Evolutionary conservation across 768 basidiomycete species (phyloP).

Genomic region (Sporobolomyces pararoseus): DNA sequence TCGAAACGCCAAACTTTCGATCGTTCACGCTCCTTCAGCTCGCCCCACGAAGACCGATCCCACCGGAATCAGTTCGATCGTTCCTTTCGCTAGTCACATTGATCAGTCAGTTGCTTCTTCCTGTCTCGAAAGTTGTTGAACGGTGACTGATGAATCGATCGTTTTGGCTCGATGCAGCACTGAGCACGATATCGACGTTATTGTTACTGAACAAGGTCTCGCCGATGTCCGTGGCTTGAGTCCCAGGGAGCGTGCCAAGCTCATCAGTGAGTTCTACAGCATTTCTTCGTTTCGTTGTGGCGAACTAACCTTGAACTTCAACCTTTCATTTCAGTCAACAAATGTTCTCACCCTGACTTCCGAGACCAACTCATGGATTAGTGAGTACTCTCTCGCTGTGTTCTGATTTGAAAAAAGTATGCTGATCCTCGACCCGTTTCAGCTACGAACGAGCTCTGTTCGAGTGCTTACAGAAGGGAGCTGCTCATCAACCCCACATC

Average conservation of each 20-base stretch:
- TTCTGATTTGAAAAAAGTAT: no score
- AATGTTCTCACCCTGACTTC: constrained; percentile 47
- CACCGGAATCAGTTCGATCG: constrained; percentile 47
- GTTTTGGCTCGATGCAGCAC: background rate
- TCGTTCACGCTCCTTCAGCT: constrained; percentile 46
- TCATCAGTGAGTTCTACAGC: constrained; percentile 41
- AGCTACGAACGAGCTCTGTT: constrained; percentile 44
- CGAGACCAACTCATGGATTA: constrained; percentile 43
- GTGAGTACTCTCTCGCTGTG: background rate
- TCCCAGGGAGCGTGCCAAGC: constrained; percentile 45
- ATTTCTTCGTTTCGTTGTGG: background rate
- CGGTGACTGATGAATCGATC: no score
- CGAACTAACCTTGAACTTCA: background rate
- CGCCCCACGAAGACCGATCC: constrained; percentile 46
- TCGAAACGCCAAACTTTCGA: constrained; percentile 45
- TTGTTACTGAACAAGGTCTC: constrained; percentile 48
- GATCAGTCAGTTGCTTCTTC: constrained; percentile 38
- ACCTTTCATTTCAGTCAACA: constrained; percentile 33
- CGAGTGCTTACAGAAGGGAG: constrained; percentile 44
- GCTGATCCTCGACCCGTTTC: background rate
- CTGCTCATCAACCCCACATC: constrained; percentile 46
- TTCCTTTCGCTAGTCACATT: constrained; percentile 46
- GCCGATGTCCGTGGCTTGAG: constrained; percentile 46
- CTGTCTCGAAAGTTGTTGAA: background rate
- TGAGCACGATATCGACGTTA: constrained; percentile 40